Evolutionary conservation across 129 eudicot species (phyloP).

Genomic region (Flaveria robusta): DNA sequence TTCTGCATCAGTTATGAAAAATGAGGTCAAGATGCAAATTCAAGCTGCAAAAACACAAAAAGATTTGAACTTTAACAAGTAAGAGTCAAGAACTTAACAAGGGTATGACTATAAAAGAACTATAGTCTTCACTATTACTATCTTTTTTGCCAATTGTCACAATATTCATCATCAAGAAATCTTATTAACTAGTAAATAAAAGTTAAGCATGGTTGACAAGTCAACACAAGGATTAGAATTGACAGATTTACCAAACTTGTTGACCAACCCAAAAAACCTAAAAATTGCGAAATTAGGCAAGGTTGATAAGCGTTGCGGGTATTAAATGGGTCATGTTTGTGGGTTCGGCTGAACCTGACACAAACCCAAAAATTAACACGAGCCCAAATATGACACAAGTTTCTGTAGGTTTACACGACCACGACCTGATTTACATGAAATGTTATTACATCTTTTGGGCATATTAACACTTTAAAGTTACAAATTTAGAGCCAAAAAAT

Average conservation of each 20-base stretch:
- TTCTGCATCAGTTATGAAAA: conserved; percentile 35
- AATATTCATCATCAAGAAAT: conserved; percentile 4
- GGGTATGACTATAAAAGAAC: not conserved
- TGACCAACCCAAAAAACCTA: conserved; percentile 3
- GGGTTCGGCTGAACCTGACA: too few species aligned
- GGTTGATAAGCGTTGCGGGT: not conserved
- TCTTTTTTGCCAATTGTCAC: conserved; percentile 8
- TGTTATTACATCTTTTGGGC: too few species aligned
- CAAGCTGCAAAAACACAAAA: conserved; percentile 12
- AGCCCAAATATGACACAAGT: not conserved
- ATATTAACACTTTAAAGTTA: too few species aligned
- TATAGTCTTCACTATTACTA: not conserved
- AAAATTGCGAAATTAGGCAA: not conserved
- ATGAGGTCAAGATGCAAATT: conserved; percentile 21
- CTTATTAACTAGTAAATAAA: not conserved
- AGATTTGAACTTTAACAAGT: not conserved
- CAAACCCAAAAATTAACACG: too few species aligned
- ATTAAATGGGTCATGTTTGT: too few species aligned
- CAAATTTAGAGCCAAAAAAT: too few species aligned
- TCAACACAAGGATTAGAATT: not conserved
- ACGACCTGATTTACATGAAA: too few species aligned
- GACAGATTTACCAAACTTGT: not conserved
- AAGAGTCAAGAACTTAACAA: too few species aligned
- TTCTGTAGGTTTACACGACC: too few species aligned
- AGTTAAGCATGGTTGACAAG: not conserved